These are phyloP conservation scores for Poterioochromonas sp. DNA, from an alignment of 352 stramenopile species.

Conservation along the genomic window DNA sequence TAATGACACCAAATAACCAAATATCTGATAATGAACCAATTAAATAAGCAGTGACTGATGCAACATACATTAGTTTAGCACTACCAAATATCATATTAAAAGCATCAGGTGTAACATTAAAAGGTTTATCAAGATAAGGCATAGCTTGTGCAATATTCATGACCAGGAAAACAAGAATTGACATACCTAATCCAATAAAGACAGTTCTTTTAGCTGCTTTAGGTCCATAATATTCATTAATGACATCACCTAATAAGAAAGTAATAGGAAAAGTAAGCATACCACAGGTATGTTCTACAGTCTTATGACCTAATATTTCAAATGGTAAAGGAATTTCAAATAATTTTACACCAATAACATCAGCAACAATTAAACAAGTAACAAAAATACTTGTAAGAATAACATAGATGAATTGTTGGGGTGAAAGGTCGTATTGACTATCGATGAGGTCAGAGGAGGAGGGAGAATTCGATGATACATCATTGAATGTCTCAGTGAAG, in stretches of 20 bases:
- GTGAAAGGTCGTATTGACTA: no score
- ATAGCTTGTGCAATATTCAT: background rate
- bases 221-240: background rate
- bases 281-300: background rate
- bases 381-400: background rate
- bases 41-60: background rate
- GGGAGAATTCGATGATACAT: no score
- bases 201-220: background rate
- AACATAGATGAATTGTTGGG: background rate
- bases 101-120: background rate
- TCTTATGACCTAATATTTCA: background rate
- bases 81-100: background rate
- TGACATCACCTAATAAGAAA: background rate
- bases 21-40: background rate
- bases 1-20: background rate
- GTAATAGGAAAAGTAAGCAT: slow-evolving; percentile 1
- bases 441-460: no score
- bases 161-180: background rate
- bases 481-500: no score
- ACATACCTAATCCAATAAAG: background rate
- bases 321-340: background rate
- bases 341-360: slow-evolving; percentile 1
- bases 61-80: background rate
- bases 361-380: background rate
- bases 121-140: slow-evolving; percentile 3